Evolutionary conservation across 31 red algal genomes (phyloP), one percentile per base, ranked within the genome.

Genomic region (Endocladia muricata): DNA sequence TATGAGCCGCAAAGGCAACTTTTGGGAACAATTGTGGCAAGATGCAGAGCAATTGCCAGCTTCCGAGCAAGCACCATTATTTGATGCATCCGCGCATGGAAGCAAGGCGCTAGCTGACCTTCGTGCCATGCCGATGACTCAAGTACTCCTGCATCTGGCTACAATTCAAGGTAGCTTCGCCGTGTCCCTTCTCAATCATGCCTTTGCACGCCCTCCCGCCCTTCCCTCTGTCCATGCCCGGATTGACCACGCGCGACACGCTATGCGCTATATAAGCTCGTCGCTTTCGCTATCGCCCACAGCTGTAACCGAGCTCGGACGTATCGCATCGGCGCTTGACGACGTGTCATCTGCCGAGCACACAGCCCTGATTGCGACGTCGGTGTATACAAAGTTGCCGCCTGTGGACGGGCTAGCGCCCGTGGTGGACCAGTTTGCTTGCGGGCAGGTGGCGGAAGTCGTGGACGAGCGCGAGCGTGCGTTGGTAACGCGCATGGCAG

Each of bases 11-110:
- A 47, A 41, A 57, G 86, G 86, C 55, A 90, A 90, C 58, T 43
- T 70, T 4, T 90, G 86, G 86, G 71, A 83, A 70, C 56, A 75
- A 30, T 22, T 90, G 8, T 90, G 86, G 86, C 9, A 90, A 1
- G 52, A 72, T 26, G 77, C 67, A 3, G 75, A 88, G 65, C 34
- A 43, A 1, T 9, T 88, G 15, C 60, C 56, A 22, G 73, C 74
- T 13, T 51, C 57, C 19, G 49, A 74, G 48, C 84, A 88, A 49
- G 65, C 52, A 3, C 73, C 84, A 9, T 57, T 88, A 40, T 88
- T 88, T 70, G 74, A 88, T 37, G 74, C 73, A 13, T n/a, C 31
- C 26, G 74, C 55, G 3, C 64, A 88, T 33, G 84, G 84, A 37
- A 65, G 74, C 37, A 88, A 88, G 41, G 84, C 84, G 15, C 67